Base-by-base conservation (phyloP, 495 filamentous ascomycete genomes). In the Rhypophila decipiens region DNA sequence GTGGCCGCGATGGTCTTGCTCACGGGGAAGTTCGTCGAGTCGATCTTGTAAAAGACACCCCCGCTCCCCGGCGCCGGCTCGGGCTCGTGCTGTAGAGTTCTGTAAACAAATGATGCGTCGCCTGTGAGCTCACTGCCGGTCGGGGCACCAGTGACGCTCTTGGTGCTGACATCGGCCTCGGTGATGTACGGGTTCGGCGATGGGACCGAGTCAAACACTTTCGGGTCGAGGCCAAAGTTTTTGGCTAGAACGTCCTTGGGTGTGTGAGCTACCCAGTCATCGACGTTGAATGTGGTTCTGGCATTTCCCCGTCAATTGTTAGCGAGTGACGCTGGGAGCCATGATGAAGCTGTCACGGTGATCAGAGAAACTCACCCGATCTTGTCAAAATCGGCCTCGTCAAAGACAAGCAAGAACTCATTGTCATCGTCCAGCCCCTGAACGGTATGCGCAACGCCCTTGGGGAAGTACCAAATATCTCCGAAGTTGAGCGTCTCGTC, bases 401-500 rank as follows among this genome's bases (percentile, higher is more conserved):
- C 81, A 52, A 85, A 85, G 31, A 76, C 75, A 11, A 85, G 70
- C 3, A 85, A 73, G 47, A 80, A 84, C 53, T 85, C 82, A 52
- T 80, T 83, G 55, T 81, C 72, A 7, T 84, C 78, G 2, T 72
- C 74, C 1, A 84, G 65, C 0, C 71, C 70, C 56, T 73, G 67
- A 1, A 85, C 69, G 0, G 80, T 80, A 47, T 85, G 79, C 1
- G 77, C 78, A 9, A 72, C 64, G 20, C 82, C 81, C 52, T 82
- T 82, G 27, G 82, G 80, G 54, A 84, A 81, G 18, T 68, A 71
- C 81, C 80, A 86, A 38, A 83, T 75, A 47, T 84, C 82, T 8
- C 82, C 82, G 13, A 67, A 71, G 12, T 74, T 66, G 13, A 83
- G 71, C 35, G 65, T 72, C 34, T 77, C 72, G 18, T 76, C 72